phyloP scores from a whole-genome alignment of 1,284 basidiomycete genomes.

The Trametes hirsuta region DNA sequence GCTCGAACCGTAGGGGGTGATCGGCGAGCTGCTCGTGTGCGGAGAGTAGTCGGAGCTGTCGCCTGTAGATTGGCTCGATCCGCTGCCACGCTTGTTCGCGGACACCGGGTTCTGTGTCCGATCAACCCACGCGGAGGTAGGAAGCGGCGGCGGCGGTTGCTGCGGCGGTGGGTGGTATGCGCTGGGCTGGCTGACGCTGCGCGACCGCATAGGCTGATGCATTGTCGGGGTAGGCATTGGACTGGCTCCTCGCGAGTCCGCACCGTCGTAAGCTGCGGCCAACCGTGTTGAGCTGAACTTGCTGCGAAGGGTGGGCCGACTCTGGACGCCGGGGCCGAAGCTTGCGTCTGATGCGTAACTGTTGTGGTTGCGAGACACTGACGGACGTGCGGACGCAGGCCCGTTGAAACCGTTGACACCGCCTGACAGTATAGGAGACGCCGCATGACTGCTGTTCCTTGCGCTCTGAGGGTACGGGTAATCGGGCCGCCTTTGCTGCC shows the following conservation, averaged over 20 bases:
- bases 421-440: constrained; percentile 21
- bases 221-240: constrained; percentile 27
- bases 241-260: constrained; percentile 30
- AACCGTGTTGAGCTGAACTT: constrained; percentile 75
- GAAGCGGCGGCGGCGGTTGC: constrained; percentile 60
- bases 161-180: constrained; percentile 60
- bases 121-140: constrained; percentile 56
- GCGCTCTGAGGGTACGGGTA: constrained; percentile 40
- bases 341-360: constrained; percentile 54
- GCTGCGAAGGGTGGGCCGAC: constrained; percentile 59
- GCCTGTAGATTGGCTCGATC: constrained; percentile 77
- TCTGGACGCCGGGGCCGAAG: constrained; percentile 46
- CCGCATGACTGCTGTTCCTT: constrained; percentile 27
- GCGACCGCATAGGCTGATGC: constrained; percentile 51
- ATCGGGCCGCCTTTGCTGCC: constrained; percentile 56
- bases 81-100: constrained; percentile 71
- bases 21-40: constrained; percentile 76
- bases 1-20: constrained; percentile 85
- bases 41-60: constrained; percentile 82
- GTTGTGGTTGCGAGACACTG: constrained; percentile 50
- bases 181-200: constrained; percentile 77
- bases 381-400: constrained; percentile 40
- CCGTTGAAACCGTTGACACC: constrained; percentile 16
- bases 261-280: constrained; percentile 52
- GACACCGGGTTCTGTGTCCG: constrained; percentile 54